Base-by-base conservation (phyloP, 2,329 filamentous ascomycete genomes). In the Didymella pomorum region DNA sequence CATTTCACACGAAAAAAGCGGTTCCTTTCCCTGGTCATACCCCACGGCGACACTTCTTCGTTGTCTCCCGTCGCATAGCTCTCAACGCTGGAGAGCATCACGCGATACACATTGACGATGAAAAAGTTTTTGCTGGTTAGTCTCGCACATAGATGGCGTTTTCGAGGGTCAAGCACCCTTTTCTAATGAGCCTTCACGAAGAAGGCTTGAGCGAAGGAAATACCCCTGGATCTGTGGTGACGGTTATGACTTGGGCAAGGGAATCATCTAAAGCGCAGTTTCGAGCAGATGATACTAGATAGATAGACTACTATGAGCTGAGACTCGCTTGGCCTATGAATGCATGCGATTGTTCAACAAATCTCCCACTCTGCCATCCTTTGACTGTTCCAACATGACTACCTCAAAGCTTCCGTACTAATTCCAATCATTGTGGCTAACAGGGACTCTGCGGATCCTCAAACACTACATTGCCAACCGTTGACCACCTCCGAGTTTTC, bases 141-240 rank as follows among this genome's bases (percentile, higher is more conserved):
- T 58, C 68, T 70, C 68, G 69, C 73, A 72, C 73, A 76, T 76
- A 73, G 72, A 75, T 64, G 74, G 74, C 74, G 73, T 76, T 76
- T 60, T 74, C 67, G 65, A 71, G 66, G 73, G 71, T 68, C 69
- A 50, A 62, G 52, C 54, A 52, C 49, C 64, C 63, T 66, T 70
- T 68, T 66, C 69, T 69, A 63, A 66, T 67, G 63, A 65, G 62
- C 68, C 64, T 68, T 66, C 49, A 62, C 58, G 51, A 55, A 25
- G 63, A 68, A 63, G 64, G 65, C 62, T 65, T 68, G 61, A 64
- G 64, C 64, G 70, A 75, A 70, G 72, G 73, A 76, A 65, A 76
- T 73, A 71, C 70, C 72, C 67, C 60, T 62, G 49, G 64, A 68
- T 65, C 60, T 68, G 63, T 63, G 66, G 68, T 64, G 62, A 66